Evolutionary conservation across 2,329 filamentous ascomycete species (phyloP), one percentile per base, ranked within the genome.

Genomic region (Penicillium occitanis): DNA sequence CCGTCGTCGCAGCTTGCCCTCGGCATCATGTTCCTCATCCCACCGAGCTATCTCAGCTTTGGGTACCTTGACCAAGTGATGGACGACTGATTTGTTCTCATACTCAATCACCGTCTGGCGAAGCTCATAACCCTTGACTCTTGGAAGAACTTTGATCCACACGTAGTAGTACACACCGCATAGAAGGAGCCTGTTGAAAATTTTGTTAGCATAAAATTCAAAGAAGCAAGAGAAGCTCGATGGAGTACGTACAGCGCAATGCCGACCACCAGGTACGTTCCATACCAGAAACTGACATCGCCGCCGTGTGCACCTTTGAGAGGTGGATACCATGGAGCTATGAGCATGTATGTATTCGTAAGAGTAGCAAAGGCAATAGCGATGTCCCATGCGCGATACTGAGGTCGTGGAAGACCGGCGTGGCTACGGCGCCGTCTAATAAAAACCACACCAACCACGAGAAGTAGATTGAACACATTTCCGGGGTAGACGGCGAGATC

Each of bases 211-310:
- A 17, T 5, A 8, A 13, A 48, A 6, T 28, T 11, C 5, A 30
- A 48, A 40, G 22, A 19, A 11, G 46, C n/a, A 46, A 61, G 30
- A 61, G 30, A 25, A 25, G 17, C 22, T 19, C 5, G 46, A 44
- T 60, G 17, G 17, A 30, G 22, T 53, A 85, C 86, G 81, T 79
- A 88, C 85, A 90, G 83, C 25, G 75, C 87, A 66, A 91, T 83
- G 0, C 89, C 88, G 0, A 87, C 84, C 0, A 87, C 85, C 22
- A 85, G 84, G 70, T 91, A 91, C 0, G 88, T 91, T 1, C 83
- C 89, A 69, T 91, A 92, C 86, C 87, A 92, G 75, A 92, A 92
- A 63, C 85, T 89, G 1, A 91, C 89, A 65, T 89, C 86, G 0
- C 88, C 89, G 0, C 84, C 86, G 40, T 84, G 83, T 0, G 79